Base-by-base conservation (phyloP, 305 asterid species). In the Rubia occidens region DNA sequence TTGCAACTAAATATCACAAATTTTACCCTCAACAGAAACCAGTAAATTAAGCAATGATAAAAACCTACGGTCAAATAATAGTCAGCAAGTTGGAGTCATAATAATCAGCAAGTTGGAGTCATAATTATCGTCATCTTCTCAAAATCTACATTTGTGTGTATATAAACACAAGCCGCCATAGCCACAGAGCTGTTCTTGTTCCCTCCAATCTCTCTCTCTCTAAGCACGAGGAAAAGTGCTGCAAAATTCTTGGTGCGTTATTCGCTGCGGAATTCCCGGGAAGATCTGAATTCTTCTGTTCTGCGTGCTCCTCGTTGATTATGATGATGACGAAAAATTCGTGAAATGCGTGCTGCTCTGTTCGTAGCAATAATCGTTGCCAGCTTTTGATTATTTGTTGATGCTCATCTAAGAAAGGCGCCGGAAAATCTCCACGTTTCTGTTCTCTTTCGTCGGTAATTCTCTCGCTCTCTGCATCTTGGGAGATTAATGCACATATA, bases 321-420 rank as follows among this genome's bases (percentile, higher is more conserved):
- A 4, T 49, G n/a, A 49, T 14, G 55, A 49, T 49, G 55, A 15
- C 55, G 55, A 49, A 49, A 49, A 49, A 2, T 8, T 6, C 14
- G n/a, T 47, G 53, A 47, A 47, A 40, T 11, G 56, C 21, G 56
- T 51, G 21, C 21, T 51, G 21, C 47, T 60, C 43, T 29, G 15
- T 20, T 29, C 32, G 32, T 29, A 29, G n/a, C 32, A 29, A 29
- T 29, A 29, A 29, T 29, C 32, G 32, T 29, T 29, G 32, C 32
- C 32, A 29, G 32, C 32, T 29, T 29, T 51, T 51, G 56, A 51
- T 51, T 15, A 63, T 66, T 73, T 59, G 76, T 73, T 73, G 72
- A 72, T 72, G 72, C 68, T 66, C 67, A 66, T 73, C 72, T 73
- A 59, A 66, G 53, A 53, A 0, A 5, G 58, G 5, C 45, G 42